Conservation (phyloP, 495 filamentous ascomycete genomes). For the Geoglossum glabrum region DNA sequence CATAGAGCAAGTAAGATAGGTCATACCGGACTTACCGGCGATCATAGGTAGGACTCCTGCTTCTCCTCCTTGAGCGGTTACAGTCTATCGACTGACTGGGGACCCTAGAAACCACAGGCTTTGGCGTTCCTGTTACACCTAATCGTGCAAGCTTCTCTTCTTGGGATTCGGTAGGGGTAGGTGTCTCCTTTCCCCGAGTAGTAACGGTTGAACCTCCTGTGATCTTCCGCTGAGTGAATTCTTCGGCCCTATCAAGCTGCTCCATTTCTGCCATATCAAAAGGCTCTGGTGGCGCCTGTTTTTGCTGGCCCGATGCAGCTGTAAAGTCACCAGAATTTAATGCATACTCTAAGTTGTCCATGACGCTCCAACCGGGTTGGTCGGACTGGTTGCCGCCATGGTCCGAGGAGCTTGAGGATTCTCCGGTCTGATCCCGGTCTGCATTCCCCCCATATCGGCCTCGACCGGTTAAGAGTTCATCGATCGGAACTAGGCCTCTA, state of each 20-base stretch:
- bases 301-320: not conserved
- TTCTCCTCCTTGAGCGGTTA: not conserved
- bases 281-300: not conserved
- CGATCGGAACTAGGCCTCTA: slow-evolving; percentile 11
- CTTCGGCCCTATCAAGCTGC: not conserved
- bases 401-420: not conserved
- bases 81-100: not conserved
- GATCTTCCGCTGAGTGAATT: not conserved
- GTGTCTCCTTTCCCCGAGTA: not conserved
- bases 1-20: not conserved
- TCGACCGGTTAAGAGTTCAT: not conserved
- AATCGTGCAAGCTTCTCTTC: slow-evolving; percentile 6
- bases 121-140: slow-evolving; percentile 7
- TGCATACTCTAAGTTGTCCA: not conserved
- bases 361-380: not conserved
- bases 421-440: not conserved
- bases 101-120: not conserved
- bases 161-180: not conserved
- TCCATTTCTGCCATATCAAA: slow-evolving; percentile 4
- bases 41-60: not conserved
- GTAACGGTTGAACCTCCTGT: not conserved
- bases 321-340: not conserved
- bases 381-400: not conserved
- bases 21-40: not conserved
- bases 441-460: not conserved